These are phyloP conservation scores for Bidens hawaiensis DNA, from an alignment of 140 eudicot genomes.

Conservation along the genomic window DNA sequence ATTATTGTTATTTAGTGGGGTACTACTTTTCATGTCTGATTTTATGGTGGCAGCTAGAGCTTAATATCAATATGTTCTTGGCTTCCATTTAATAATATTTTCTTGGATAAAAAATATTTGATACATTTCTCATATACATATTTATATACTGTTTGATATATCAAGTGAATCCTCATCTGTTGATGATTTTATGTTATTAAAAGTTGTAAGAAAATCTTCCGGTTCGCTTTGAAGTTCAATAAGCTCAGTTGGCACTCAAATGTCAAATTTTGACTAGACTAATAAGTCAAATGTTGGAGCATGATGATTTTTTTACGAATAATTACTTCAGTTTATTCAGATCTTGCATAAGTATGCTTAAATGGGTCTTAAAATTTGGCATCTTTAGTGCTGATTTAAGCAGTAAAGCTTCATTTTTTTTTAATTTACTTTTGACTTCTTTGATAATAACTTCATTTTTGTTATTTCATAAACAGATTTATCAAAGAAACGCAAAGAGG, in stretches of 20 bases:
- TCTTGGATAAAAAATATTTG: neutral
- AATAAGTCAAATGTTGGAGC: neutral
- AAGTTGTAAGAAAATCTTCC: neutral
- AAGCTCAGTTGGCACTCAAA: neutral
- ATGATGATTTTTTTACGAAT: neutral
- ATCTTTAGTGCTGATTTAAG: neutral
- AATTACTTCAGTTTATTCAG: neutral
- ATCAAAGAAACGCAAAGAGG: conserved; percentile 25
- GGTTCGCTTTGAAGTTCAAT: neutral
- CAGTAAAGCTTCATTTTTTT: neutral
- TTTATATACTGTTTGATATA: neutral
- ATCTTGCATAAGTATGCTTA: neutral
- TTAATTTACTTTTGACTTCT: neutral
- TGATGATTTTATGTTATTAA: neutral
- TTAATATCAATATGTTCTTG: conserved; percentile 2
- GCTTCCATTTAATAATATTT: conserved; percentile 7
- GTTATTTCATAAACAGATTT: conserved; percentile 16
- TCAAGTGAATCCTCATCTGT: neutral
- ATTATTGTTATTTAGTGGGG: conserved; percentile 19
- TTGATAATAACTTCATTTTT: neutral
- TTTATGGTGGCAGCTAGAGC: conserved; percentile 5
- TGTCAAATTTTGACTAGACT: neutral
- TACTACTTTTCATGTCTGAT: conserved; percentile 27
- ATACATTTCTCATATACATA: neutral
- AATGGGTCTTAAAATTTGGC: neutral